Base-by-base conservation (phyloP, 2,329 filamentous ascomycete species). In the Pestalotiopsis sp. region DNA sequence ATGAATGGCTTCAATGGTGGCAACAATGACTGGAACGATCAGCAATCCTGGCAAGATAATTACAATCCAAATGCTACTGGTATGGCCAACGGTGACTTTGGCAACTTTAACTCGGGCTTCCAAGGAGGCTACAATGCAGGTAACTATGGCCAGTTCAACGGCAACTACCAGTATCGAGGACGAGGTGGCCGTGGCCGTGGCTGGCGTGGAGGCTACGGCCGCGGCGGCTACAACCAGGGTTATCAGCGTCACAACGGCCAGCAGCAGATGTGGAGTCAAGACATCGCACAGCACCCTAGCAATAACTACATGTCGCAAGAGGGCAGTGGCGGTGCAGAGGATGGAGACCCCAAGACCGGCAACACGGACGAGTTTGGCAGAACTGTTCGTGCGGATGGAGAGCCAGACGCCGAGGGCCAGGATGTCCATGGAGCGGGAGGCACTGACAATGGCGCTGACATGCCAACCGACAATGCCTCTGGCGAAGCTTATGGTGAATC, bases 21-120 rank as follows among this genome's bases (percentile, higher is more conserved):
- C 80, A 86, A 91, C 88, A 89, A 91, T 89, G 91, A 90, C 86
- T 93, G 91, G 91, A 92, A 91, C 86, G 87, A 87, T 86, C 91
- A 92, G 84, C 91, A 93, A 85, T 90, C 91, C 87, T 94, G 91
- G 92, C 91, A 92, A 91, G 91, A 93, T 93, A 94, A 93, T 92
- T 93, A 90, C 91, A 94, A 90, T 90, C 88, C 90, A 92, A 93
- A 90, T 92, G 90, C 90, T 89, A 88, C 89, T 87, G 90, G 90
- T 87, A 93, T 93, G 89, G 90, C 90, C 83, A 87, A 87, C 86
- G 90, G 91, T 92, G 91, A 93, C 84, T 93, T 89, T 90, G 91
- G 91, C 84, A 87, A 88, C 84, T 90, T 91, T 89, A 92, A 92
- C 86, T 86, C 90, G 86, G 91, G 90, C 84, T 93, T 88, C 86